Percentiles rank a stretch among this genome's conserved stretches.
phyloP scores from a whole-genome alignment of 2,329 filamentous ascomycete species.

The Arthroderma sp. region DNA sequence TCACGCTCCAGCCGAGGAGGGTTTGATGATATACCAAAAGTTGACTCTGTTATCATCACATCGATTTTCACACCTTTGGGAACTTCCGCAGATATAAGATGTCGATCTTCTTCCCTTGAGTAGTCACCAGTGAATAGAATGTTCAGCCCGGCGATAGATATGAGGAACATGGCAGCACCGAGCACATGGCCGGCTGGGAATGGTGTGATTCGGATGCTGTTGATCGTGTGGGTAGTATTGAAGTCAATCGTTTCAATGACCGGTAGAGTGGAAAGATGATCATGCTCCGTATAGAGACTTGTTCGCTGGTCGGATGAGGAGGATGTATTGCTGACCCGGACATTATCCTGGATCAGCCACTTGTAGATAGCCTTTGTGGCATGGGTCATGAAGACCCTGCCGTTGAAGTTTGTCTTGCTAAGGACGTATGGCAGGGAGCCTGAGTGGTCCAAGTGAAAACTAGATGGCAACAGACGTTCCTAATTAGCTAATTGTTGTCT shows the following conservation, averaged over 20 bases:
- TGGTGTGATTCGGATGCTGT: constrained; percentile 89
- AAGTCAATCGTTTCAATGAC: constrained; percentile 97
- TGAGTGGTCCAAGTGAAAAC: constrained; percentile 98
- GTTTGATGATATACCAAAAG: constrained; percentile 90
- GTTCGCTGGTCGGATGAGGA: constrained; percentile 51
- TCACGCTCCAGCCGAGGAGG: constrained; percentile 84
- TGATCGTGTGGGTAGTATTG: constrained; percentile 93
- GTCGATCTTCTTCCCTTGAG: constrained; percentile 85
- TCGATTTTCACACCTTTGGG: constrained; percentile 84
- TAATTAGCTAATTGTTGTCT: not conserved
- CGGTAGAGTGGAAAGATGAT: constrained; percentile 85
- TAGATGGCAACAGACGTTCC: constrained; percentile 27
- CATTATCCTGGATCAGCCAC: constrained; percentile 95
- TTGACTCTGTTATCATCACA: constrained; percentile 93
- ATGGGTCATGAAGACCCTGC: constrained; percentile 97
- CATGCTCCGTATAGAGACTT: constrained; percentile 81
- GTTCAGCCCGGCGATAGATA: constrained; percentile 92
- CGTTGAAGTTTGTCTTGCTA: constrained; percentile 94
- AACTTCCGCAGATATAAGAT: constrained; percentile 86
- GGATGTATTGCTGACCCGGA: constrained; percentile 66
- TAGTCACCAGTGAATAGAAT: constrained; percentile 98
- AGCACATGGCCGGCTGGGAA: constrained; percentile 97
- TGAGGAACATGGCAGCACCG: constrained; percentile 93
- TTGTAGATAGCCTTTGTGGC: constrained; percentile 99
- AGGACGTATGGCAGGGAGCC: constrained; percentile 95